Evolutionary conservation across 2,329 filamentous ascomycete species (phyloP).

Genomic region (Lachnellula subtilissima): DNA sequence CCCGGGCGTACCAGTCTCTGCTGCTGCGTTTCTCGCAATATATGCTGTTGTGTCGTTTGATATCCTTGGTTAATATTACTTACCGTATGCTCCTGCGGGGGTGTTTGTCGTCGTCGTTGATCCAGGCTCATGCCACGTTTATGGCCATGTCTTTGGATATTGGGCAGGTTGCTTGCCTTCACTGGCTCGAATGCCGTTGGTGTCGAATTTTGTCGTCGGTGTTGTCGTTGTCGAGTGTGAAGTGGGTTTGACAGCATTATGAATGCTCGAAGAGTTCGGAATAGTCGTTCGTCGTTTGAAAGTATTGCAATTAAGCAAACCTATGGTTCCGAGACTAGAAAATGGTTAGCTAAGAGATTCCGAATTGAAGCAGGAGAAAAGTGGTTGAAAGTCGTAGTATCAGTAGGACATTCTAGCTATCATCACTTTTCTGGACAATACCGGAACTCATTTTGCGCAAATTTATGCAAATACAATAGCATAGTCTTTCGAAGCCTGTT

Average conservation of each 20-base stretch:
- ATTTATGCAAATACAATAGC: too few species aligned
- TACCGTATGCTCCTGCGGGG: conserved; percentile 36
- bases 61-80: conserved; percentile 55
- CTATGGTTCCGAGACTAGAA: conserved; percentile 44
- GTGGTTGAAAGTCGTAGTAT: too few species aligned
- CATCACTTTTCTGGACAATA: too few species aligned
- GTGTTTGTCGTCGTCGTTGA: conserved; percentile 57
- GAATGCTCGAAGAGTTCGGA: conserved; percentile 67
- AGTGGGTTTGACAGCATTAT: conserved; percentile 79
- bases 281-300: conserved; percentile 45
- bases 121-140: conserved; percentile 83
- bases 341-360: not conserved
- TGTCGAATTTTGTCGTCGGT: conserved; percentile 85
- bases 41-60: conserved; percentile 61
- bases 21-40: conserved; percentile 86
- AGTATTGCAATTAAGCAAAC: conserved; percentile 46
- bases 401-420: too few species aligned
- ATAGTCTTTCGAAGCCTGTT: not conserved
- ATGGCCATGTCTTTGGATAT: conserved; percentile 54
- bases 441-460: too few species aligned
- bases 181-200: conserved; percentile 71
- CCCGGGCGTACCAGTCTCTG: conserved; percentile 79
- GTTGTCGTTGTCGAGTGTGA: conserved; percentile 68
- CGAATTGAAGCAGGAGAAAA: too few species aligned
- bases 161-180: conserved; percentile 63